phyloP scores from a whole-genome alignment of 176 grass and related monocot species.

The Ampelocalamus luodianensis region DNA sequence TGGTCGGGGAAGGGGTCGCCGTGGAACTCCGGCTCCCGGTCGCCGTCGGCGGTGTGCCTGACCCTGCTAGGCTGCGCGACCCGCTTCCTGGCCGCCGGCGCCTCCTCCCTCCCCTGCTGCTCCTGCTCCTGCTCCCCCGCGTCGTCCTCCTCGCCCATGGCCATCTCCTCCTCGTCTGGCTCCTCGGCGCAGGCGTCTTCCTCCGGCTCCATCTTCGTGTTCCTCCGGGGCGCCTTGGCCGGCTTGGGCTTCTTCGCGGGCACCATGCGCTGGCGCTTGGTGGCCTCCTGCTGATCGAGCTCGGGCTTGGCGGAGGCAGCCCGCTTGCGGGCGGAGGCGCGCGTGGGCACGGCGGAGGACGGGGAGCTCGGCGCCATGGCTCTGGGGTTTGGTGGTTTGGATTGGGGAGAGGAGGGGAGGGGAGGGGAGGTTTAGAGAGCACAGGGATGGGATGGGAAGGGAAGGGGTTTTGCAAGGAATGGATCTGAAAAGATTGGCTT shows the following conservation, averaged over 20 bases:
- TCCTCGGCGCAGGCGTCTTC: slow-evolving; percentile 35
- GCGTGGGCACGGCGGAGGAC: too few relatives aligned
- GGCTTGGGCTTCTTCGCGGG: slow-evolving; percentile 18
- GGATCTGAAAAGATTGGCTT: too few relatives aligned
- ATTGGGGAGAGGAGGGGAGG: too few relatives aligned
- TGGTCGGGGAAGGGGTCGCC: slow-evolving; percentile 45
- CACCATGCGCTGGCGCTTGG: neutral
- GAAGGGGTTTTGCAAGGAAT: too few relatives aligned
- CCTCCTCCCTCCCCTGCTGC: neutral
- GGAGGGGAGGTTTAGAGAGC: too few relatives aligned
- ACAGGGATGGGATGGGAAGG: too few relatives aligned
- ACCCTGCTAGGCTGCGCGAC: slow-evolving; percentile 40
- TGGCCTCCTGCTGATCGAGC: too few relatives aligned
- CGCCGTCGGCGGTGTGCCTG: neutral
- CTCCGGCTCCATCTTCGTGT: neutral
- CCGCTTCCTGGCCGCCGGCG: slow-evolving; percentile 16
- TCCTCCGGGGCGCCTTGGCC: slow-evolving; percentile 23
- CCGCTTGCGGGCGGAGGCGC: neutral
- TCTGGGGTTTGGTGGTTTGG: too few relatives aligned
- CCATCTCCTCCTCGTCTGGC: slow-evolving; percentile 43
- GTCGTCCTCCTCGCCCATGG: slow-evolving; percentile 38
- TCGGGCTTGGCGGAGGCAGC: neutral
- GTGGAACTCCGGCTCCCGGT: slow-evolving; percentile 38
- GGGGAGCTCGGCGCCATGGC: neutral
- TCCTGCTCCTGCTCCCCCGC: neutral